phyloP scores from a whole-genome alignment of 169 alveolate genomes.

The Plasmodium gallinaceum region DNA sequence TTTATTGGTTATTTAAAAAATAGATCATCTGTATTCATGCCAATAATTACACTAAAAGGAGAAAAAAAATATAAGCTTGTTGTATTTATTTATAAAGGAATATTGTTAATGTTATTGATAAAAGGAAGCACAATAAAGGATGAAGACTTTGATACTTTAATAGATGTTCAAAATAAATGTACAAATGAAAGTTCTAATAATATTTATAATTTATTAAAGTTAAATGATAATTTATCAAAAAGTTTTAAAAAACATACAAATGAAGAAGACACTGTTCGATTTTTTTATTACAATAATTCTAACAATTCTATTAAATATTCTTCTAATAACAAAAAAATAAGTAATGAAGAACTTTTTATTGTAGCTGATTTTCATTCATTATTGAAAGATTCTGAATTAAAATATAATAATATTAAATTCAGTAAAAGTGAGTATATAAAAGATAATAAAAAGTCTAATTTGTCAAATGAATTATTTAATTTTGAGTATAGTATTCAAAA shows the following conservation, averaged over 20 bases:
- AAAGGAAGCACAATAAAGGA: slow-evolving; percentile 61
- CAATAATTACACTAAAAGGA: slow-evolving; percentile 34
- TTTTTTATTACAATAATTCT: slow-evolving; percentile 27
- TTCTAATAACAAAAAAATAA: slow-evolving; percentile 53
- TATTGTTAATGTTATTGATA: slow-evolving; percentile 28
- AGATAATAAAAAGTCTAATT: slow-evolving; percentile 18
- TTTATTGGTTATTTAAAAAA: not conserved
- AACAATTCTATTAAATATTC: slow-evolving; percentile 46
- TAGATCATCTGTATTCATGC: slow-evolving; percentile 64
- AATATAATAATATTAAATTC: slow-evolving; percentile 20
- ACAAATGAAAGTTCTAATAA: slow-evolving; percentile 47
- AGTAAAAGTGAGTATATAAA: slow-evolving; percentile 16
- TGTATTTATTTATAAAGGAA: slow-evolving; percentile 54
- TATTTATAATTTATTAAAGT: slow-evolving; percentile 19
- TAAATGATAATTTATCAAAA: slow-evolving; percentile 24
- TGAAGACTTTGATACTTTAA: slow-evolving; percentile 55
- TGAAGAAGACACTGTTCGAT: slow-evolving; percentile 42
- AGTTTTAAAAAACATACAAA: slow-evolving; percentile 40
- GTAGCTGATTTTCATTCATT: slow-evolving; percentile 39
- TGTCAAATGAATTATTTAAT: slow-evolving; percentile 37
- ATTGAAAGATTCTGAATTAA: slow-evolving; percentile 17
- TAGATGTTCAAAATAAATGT: slow-evolving; percentile 67
- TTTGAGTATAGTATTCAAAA: slow-evolving; percentile 4
- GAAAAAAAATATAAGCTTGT: slow-evolving; percentile 57
- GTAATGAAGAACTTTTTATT: slow-evolving; percentile 31